phyloP scores from a whole-genome alignment of 2,329 filamentous ascomycete genomes.

The Penicillium polonicum region DNA sequence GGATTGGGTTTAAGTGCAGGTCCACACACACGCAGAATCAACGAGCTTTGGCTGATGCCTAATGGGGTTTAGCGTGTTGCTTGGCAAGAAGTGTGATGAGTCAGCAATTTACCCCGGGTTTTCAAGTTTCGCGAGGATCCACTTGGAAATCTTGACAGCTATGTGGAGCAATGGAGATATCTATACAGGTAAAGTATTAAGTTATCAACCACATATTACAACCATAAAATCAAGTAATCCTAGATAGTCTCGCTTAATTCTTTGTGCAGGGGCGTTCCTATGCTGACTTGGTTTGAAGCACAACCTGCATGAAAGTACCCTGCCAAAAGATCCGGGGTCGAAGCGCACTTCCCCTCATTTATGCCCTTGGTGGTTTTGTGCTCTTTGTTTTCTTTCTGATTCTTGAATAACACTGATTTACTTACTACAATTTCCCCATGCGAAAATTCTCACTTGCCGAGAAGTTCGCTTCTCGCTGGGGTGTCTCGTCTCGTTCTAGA shows the following conservation, averaged over 20 bases:
- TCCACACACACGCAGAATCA: slow-evolving; percentile 19
- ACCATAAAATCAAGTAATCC: neutral
- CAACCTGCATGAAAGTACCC: slow-evolving; percentile 15
- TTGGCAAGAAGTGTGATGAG: slow-evolving; percentile 8
- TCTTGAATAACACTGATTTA: neutral
- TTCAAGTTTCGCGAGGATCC: neutral
- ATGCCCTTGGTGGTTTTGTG: slow-evolving; percentile 1
- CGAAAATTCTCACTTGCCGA: slow-evolving; percentile 27
- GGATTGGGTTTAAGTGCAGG: slow-evolving; percentile 8
- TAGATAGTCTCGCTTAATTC: neutral
- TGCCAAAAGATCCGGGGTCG: slow-evolving; percentile 15
- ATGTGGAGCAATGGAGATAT: neutral
- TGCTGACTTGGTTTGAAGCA: slow-evolving; percentile 8
- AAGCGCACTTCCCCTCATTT: slow-evolving; percentile 20
- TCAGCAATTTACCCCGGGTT: slow-evolving; percentile 24
- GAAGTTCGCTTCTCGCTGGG: slow-evolving; percentile 30
- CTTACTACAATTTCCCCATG: slow-evolving; percentile 18
- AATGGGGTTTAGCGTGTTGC: slow-evolving; percentile 14
- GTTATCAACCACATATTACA: neutral
- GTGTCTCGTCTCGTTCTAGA: slow-evolving; percentile 25
- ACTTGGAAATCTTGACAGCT: slow-evolving; percentile 1
- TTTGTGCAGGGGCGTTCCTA: neutral
- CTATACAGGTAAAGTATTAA: neutral
- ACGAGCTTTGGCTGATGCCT: slow-evolving; percentile 21
- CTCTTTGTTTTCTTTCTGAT: neutral